Base-by-base conservation (phyloP, 2,329 filamentous ascomycete genomes). In the Chaetothyriales sp. region DNA sequence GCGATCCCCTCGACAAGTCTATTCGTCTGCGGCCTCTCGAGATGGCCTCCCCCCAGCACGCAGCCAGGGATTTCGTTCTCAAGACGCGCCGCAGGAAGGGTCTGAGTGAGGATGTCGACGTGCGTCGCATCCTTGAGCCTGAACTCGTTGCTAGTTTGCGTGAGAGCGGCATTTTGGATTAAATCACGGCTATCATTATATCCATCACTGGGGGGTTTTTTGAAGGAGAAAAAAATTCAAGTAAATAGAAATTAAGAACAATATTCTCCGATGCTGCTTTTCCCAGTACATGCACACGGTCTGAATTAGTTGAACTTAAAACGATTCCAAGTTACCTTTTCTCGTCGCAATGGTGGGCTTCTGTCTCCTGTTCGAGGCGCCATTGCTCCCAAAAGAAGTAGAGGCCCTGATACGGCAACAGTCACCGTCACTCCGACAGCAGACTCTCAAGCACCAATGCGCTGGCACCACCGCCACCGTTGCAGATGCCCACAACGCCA, bases 71-170 rank as follows among this genome's bases (percentile, higher is more conserved):
- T 68, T 97, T 98, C 69, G 89, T 97, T 50, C 77, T 97, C 56
- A 98, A 98, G 78, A 98, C 92, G 8, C 78, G 92, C 60, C 75
- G 89, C 63, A 80, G 92, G 60, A 98, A 98, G 77, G 92, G 92
- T 1, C 69, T 98, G 56, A 90, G 87, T 56, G 92, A 97, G 73
- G 92, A 97, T 67, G 88, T 97, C 43, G 90, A 85, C 28, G 89
- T 97, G 51, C 89, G 88, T 67, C 95, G 94, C 65, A 98, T 97
- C 70, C 73, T 98, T 58, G 92, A 98, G 73, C 87, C 89, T 1
- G 92, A 97, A 67, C 81, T 97, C 56, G 94, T 94, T 72, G 82
- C 84, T 67, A 86, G 81, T 60, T 70, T 97, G 64, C 86, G 88
- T 70, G 89, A 94, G 69, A 92, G 85, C 61, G 90, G 90, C 2